A percentile compares a stretch with the other conserved stretches of the same genome.
Evolutionary conservation across 139 green algal species (phyloP).

Genomic region (Picochlorum sp.): DNA sequence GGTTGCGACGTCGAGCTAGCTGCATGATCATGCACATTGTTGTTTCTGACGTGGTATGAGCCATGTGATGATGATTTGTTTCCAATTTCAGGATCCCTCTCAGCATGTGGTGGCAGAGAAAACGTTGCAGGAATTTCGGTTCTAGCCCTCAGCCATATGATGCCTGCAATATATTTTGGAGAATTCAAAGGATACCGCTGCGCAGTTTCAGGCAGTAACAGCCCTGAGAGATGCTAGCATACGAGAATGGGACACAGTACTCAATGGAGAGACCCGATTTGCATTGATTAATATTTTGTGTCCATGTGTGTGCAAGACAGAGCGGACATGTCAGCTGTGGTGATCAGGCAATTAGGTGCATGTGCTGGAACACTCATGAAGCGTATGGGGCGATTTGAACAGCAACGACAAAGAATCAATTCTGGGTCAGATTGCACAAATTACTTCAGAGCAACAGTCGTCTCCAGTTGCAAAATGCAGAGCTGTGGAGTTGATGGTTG

Average conservation of each 20-base stretch:
- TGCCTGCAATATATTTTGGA: slow-evolving; percentile 8
- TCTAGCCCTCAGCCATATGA: neutral
- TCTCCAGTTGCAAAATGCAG: neutral
- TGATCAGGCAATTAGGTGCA: neutral
- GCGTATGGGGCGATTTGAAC: slow-evolving; percentile 6
- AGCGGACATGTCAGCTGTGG: neutral
- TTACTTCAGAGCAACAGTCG: neutral
- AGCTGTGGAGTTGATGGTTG: slow-evolving; percentile 36
- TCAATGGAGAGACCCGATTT: neutral
- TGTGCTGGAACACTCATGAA: slow-evolving; percentile 3
- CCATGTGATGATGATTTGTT: neutral
- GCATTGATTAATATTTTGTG: neutral
- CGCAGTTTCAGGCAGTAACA: slow-evolving; percentile 17
- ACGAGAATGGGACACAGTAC: neutral
- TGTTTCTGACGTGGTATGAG: too few species aligned
- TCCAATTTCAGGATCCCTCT: slow-evolving; percentile 6
- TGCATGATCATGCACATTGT: too few species aligned
- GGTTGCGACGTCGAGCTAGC: neutral
- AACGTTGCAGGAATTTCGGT: slow-evolving; percentile 10
- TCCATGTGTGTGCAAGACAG: neutral
- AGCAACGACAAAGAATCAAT: neutral
- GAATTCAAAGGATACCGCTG: neutral
- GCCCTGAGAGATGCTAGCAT: slow-evolving; percentile 14
- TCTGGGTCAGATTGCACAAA: neutral
- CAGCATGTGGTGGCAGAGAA: slow-evolving; percentile 5